Evolutionary conservation across 1,284 basidiomycete species (phyloP), one percentile per base, ranked within the genome.

Genomic region (Trichosporon sp.): DNA sequence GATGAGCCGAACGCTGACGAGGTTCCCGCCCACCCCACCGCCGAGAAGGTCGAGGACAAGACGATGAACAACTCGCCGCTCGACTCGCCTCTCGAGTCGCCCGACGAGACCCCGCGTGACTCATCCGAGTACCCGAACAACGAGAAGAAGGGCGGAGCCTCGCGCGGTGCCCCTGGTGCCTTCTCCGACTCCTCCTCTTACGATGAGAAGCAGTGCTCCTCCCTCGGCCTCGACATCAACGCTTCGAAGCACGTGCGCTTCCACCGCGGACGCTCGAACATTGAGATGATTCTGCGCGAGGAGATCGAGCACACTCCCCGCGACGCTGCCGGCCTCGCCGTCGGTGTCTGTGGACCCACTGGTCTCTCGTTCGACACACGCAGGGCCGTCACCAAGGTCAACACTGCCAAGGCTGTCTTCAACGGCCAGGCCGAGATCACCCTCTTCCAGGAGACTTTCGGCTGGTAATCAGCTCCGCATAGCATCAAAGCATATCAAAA

Each of bases 401-500:
- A 76, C 66, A 73, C 72, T 4, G 66, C 74, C 7, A 26, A 54
- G 0, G 64, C 67, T 1, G 74, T 79, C 14, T 54, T 75, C 31
- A 63, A 69, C 5, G 78, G 78, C 19, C 77, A 79, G 48, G 71
- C 70, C n/a, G 43, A 64, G 16, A 71, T 79, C 51, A 67, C 72
- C 35, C 70, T 77, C 68, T 74, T 76, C 51, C 69, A 71, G n/a
- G 78, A 78, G 70, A 76, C 69, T 12, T 79, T 78, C 61, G 78
- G 78, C 48, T 79, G 76, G 76, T 79, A 72, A 48, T 3, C 26
- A 26, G 26, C 26, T 26, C 26, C 26, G 14, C 5, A 26, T 26
- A 26, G 26, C 26, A 26, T 26, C 54, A 11, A 37, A 37, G 54
- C 21, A 43, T 26, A 26, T 26, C 43, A 46, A 54, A 54, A 54